Conservation (phyloP, 192 early-diverging fungal genomes). For the Backusella psychrophila region DNA sequence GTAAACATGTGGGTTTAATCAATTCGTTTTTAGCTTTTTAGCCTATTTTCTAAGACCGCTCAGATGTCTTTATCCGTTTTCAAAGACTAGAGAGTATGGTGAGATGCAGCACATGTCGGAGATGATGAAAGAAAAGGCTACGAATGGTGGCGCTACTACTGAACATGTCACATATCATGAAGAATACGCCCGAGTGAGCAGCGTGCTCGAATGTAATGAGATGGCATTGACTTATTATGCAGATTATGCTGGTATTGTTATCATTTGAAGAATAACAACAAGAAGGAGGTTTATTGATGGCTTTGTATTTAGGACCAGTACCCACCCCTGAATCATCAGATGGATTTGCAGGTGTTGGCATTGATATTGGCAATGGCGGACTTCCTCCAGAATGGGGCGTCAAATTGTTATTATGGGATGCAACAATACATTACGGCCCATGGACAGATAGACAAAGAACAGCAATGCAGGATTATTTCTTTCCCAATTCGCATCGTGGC, state of each 20-base stretch:
- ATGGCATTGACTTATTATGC: slow-evolving; percentile 61
- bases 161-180: slow-evolving; percentile 20
- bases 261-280: background rate
- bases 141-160: background rate
- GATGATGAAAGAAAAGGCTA: background rate
- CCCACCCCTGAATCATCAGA: background rate
- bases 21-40: slow-evolving; percentile 1
- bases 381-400: slow-evolving; percentile 70
- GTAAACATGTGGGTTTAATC: background rate
- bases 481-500: slow-evolving; percentile 64
- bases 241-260: slow-evolving; percentile 59
- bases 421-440: slow-evolving; percentile 70
- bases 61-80: background rate
- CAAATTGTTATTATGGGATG: slow-evolving; percentile 56
- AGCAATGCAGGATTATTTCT: slow-evolving; percentile 67
- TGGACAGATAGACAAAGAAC: slow-evolving; percentile 79
- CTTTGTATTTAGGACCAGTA: slow-evolving; percentile 16
- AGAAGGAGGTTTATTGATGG: background rate
- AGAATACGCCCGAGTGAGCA: slow-evolving; percentile 70
- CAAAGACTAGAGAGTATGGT: slow-evolving; percentile 14
- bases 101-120: slow-evolving; percentile 26
- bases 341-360: background rate
- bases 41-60: slow-evolving; percentile 11
- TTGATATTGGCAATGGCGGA: slow-evolving; percentile 50
- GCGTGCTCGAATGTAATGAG: slow-evolving; percentile 53